Conservation (phyloP, 345 rosid genomes). For the Nephelium lappaceum region DNA sequence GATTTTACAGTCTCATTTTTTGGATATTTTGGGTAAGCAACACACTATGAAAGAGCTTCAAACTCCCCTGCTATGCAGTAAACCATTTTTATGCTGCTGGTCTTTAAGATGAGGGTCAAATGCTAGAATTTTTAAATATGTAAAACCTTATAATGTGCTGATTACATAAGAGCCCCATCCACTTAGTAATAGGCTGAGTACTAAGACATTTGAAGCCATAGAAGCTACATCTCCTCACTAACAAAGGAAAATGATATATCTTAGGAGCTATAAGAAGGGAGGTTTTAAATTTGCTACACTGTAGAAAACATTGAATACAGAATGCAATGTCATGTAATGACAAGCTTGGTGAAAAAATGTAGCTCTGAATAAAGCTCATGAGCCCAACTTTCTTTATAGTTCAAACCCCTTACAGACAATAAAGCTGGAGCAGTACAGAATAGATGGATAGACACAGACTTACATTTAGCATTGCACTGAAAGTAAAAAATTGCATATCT, state of each 20-base stretch:
- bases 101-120: too few species aligned
- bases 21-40: neutral
- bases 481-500: neutral
- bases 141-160: neutral
- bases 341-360: neutral
- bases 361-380: neutral
- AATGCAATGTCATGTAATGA: neutral
- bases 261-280: neutral
- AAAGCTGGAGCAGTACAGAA: neutral
- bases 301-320: too few species aligned
- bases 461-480: neutral
- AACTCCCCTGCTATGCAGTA: neutral
- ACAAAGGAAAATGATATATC: neutral
- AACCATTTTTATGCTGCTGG: neutral
- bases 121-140: neutral
- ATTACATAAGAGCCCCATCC: neutral
- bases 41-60: neutral
- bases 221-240: neutral
- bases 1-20: neutral
- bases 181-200: neutral
- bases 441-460: neutral
- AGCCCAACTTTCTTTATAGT: neutral
- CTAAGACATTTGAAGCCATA: neutral
- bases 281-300: neutral
- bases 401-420: neutral